Conservation (phyloP, 345 rosid species). For the Boechera stricta region DNA sequence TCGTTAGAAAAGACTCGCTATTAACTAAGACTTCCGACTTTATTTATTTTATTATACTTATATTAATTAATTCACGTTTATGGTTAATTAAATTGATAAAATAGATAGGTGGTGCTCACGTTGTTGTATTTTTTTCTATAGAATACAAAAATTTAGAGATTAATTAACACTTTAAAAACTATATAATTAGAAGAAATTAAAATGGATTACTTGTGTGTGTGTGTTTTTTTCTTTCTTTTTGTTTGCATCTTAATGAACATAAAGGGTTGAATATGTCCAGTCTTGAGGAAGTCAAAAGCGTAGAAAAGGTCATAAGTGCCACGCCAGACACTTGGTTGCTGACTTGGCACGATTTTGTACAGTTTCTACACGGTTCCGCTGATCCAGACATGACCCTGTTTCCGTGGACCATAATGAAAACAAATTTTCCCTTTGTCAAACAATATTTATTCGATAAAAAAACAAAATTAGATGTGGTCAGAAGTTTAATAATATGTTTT, state of each 20-base stretch:
- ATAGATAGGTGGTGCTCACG: constrained; percentile 10
- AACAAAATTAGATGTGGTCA: background rate
- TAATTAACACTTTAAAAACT: background rate
- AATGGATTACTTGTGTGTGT: constrained; percentile 13
- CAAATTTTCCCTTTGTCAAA: constrained; percentile 10
- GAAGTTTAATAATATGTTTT: background rate
- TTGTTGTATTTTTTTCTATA: background rate
- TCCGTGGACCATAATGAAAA: constrained; percentile 30
- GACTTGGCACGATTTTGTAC: constrained; percentile 34
- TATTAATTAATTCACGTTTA: constrained; percentile 6
- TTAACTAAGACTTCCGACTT: constrained; percentile 17
- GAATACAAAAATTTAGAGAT: background rate
- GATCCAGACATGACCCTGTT: constrained; percentile 11
- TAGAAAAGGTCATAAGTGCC: constrained; percentile 40
- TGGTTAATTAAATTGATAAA: background rate
- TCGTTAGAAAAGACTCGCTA: constrained; percentile 24
- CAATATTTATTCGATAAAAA: constrained; percentile 7
- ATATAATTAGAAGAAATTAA: background rate
- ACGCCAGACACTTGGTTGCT: constrained; percentile 38
- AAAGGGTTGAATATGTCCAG: constrained; percentile 35
- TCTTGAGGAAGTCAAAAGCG: constrained; percentile 42
- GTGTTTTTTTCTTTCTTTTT: background rate
- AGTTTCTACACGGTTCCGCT: constrained; percentile 37
- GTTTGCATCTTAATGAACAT: background rate
- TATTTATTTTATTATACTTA: background rate